phyloP scores from a whole-genome alignment of 495 filamentous ascomycete genomes.

The Jackrogersella minutella region DNA sequence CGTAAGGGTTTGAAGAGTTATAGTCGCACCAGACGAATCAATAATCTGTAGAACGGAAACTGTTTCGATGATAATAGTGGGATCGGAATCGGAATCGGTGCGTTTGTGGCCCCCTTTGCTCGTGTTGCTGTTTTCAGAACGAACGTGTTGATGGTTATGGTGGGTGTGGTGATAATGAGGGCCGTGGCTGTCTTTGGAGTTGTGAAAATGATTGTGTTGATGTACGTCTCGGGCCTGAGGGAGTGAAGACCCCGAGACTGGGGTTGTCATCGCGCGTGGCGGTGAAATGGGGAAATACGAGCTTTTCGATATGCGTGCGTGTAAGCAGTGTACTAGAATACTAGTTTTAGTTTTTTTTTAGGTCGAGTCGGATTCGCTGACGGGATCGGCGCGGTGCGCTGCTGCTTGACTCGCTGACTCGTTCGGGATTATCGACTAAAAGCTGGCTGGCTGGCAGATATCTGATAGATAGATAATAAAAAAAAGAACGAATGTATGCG shows the following conservation, averaged over 20 bases:
- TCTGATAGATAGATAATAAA: conserved; percentile 22
- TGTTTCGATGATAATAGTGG: conserved; percentile 56
- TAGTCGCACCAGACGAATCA: conserved; percentile 54
- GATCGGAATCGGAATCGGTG: conserved; percentile 35
- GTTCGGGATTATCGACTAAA: too few species aligned
- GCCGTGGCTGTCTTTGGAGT: conserved; percentile 43
- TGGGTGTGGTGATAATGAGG: conserved; percentile 43
- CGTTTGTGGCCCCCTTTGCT: conserved; percentile 40
- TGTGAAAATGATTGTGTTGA: conserved; percentile 47
- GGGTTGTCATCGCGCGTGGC: conserved; percentile 59
- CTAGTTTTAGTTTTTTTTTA: conserved; percentile 40
- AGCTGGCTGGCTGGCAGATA: conserved; percentile 10
- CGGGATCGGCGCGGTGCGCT: conserved; percentile 30
- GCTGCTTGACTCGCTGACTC: too few species aligned
- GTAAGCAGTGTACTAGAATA: conserved; percentile 42
- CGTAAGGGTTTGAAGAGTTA: conserved; percentile 49
- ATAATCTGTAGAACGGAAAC: conserved; percentile 60
- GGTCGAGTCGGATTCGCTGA: conserved; percentile 35
- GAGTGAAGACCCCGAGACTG: conserved; percentile 61
- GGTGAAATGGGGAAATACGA: conserved; percentile 49
- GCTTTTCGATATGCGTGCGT: conserved; percentile 40
- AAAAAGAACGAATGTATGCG: conserved; percentile 27
- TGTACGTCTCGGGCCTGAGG: conserved; percentile 58
- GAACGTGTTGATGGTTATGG: conserved; percentile 48
- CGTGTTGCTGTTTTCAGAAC: conserved; percentile 44